Evolutionary conservation across 345 rosid species (phyloP), one percentile per base, ranked within the genome.

Genomic region (Eucalyptus pauciflora): DNA sequence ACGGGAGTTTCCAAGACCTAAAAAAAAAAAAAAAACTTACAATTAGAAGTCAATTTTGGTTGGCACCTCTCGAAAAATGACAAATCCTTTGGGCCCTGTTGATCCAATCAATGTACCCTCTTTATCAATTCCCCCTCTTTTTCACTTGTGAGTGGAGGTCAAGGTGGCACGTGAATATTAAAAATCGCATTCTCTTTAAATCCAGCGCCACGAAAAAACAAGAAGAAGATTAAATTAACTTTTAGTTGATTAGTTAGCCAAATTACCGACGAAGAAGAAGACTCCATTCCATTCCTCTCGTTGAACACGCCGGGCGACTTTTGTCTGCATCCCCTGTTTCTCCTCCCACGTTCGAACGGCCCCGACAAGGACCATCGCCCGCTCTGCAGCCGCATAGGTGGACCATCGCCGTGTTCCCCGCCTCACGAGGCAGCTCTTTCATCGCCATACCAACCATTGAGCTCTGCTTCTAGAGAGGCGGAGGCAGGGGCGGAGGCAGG

Each of bases 1-100:
- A 50, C 0, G 0, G 3, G 15, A 7, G 1, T 15, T 50, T 0
- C 1, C 5, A 33, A 33, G 37, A 2, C 37, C 2, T 33, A 6
- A 1, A 45, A 6, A 16, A 51, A 51, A 51, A 12, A 7, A 51
- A 7, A 51, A 17, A 7, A 17, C 2, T 17, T 51, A 7, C 9
- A 17, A 51, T 51, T 51, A 52, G 29, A 6, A 64, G 14, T 64
- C 15, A 7, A 64, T n/a, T 64, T 64, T 29, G 37, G 16, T 22
- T 7, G 10, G 2, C 41, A 14, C 6, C 76, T 15, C 10, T 64
- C 8, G 76, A 15, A 64, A 14, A n/a, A 64, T n/a, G 76, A n/a
- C 76, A 64, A n/a, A n/a, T n/a, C 17, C 76, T n/a, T n/a, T 64
- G 33, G 76, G 76, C 41, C 33, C 41, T 33, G 2, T 17, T 33